phyloP scores from a whole-genome alignment of 176 grass and related monocot genomes.

The Pontederia crassipes region DNA sequence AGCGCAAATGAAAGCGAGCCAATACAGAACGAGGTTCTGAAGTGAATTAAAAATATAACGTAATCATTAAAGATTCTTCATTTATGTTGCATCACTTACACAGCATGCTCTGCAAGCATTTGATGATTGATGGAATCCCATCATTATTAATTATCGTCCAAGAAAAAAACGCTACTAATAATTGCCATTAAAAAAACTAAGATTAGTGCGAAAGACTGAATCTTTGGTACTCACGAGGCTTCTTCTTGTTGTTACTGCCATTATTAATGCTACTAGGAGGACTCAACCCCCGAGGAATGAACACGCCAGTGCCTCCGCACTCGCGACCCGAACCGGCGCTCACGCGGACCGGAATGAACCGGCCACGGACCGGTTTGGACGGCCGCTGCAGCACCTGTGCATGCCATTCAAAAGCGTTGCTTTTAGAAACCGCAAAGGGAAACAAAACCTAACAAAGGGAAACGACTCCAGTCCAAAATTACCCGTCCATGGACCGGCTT shows the following conservation, averaged over 20 bases:
- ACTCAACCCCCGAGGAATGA: constrained; percentile 29
- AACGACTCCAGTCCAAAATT: too few species aligned
- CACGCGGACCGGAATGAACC: neutral
- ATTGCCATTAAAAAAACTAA: too few species aligned
- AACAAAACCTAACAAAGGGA: neutral
- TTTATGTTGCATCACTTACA: too few species aligned
- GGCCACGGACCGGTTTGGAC: neutral
- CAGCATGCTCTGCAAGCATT: too few species aligned
- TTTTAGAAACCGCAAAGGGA: neutral
- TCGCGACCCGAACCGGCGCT: neutral
- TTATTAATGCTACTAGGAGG: too few species aligned
- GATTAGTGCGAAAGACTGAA: too few species aligned
- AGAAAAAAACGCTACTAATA: neutral
- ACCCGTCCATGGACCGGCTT: neutral
- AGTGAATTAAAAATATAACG: too few species aligned
- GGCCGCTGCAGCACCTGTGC: neutral
- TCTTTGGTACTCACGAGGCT: neutral
- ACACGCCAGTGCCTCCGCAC: constrained; percentile 49
- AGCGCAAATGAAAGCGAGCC: too few species aligned
- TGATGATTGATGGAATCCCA: too few species aligned
- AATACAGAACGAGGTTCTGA: too few species aligned
- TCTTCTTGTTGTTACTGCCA: neutral
- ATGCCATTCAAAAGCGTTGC: neutral
- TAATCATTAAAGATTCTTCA: too few species aligned
- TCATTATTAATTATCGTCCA: neutral